phyloP scores from a whole-genome alignment of 768 basidiomycete genomes.

The Suillus tomentosus region DNA sequence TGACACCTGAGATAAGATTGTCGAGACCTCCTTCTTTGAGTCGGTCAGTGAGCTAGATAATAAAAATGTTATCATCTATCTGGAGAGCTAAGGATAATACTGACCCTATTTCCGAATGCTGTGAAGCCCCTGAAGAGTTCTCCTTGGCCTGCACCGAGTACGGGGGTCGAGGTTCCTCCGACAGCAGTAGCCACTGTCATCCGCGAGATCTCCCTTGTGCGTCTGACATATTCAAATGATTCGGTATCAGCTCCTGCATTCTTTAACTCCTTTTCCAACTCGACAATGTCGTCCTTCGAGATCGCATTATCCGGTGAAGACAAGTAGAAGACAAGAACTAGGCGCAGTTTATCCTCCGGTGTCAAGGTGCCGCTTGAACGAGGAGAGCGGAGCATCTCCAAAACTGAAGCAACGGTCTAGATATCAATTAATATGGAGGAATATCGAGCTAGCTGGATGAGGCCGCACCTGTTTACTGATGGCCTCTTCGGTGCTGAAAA shows the following conservation, averaged over 20 bases:
- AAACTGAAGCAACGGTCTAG: constrained; percentile 75
- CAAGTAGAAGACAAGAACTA: constrained; percentile 94
- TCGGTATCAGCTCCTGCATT: constrained; percentile 76
- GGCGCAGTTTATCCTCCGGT: constrained; percentile 84
- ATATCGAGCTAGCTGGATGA: background rate
- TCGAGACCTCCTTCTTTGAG: constrained; percentile 96
- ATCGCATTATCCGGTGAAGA: constrained; percentile 80
- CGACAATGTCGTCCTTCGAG: constrained; percentile 84
- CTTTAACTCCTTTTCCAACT: constrained; percentile 87
- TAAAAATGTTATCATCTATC: constrained; percentile 6
- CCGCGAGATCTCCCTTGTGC: constrained; percentile 85
- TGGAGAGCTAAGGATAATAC: constrained; percentile 23
- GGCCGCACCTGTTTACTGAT: constrained; percentile 75
- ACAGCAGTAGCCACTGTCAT: constrained; percentile 79
- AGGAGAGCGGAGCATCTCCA: constrained; percentile 82
- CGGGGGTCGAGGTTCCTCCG: constrained; percentile 65
- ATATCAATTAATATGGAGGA: constrained; percentile 8
- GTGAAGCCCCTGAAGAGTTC: constrained; percentile 95
- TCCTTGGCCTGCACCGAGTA: constrained; percentile 67
- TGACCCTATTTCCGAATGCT: constrained; percentile 83
- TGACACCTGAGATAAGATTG: constrained; percentile 95
- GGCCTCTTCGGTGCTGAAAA: constrained; percentile 96
- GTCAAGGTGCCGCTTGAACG: constrained; percentile 67
- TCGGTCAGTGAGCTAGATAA: constrained; percentile 79
- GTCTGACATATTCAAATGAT: constrained; percentile 91